A percentile compares a stretch with the other conserved stretches of the same genome.
phyloP scores from a whole-genome alignment of 2,329 filamentous ascomycete genomes.

The Fusarium sp. region DNA sequence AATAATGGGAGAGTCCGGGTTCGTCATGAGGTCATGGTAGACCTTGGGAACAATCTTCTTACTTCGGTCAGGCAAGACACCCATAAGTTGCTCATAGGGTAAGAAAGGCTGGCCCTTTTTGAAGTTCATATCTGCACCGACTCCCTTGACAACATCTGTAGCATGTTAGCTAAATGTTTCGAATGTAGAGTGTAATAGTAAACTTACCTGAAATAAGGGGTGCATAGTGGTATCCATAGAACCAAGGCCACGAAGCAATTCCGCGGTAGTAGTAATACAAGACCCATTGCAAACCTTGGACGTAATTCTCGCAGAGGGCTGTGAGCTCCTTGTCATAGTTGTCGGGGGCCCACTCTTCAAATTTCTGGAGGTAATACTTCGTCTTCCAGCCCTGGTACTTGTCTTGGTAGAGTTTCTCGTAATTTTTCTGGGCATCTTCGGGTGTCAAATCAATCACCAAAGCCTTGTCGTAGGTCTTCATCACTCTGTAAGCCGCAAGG shows the following conservation, averaged over 20 bases:
- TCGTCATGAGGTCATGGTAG: slow-evolving; percentile 94
- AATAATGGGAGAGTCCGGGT: slow-evolving; percentile 88
- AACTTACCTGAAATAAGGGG: slow-evolving; percentile 87
- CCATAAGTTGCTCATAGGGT: slow-evolving; percentile 97
- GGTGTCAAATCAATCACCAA: slow-evolving; percentile 82
- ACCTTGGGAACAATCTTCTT: slow-evolving; percentile 92
- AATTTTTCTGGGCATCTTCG: slow-evolving; percentile 81
- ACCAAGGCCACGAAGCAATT: slow-evolving; percentile 99
- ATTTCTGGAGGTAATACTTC: slow-evolving; percentile 91
- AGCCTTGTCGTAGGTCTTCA: slow-evolving; percentile 92
- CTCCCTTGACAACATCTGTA: slow-evolving; percentile 85
- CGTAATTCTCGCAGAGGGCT: slow-evolving; percentile 92
- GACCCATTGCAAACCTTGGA: slow-evolving; percentile 98
- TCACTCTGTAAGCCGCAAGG: slow-evolving; percentile 84
- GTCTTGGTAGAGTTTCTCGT: slow-evolving; percentile 87
- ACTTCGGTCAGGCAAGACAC: slow-evolving; percentile 95
- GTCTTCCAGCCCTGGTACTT: slow-evolving; percentile 96
- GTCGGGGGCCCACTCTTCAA: slow-evolving; percentile 84
- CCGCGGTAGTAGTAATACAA: slow-evolving; percentile 98
- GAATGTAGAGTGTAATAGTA: neutral
- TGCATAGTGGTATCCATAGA: slow-evolving; percentile 95
- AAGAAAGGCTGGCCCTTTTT: slow-evolving; percentile 93
- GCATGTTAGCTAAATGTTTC: slow-evolving; percentile 51
- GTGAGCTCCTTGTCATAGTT: slow-evolving; percentile 81
- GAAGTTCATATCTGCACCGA: slow-evolving; percentile 90